Conservation (phyloP, 192 early-diverging fungal genomes). For the Phycomyces blakesleeanus region DNA sequence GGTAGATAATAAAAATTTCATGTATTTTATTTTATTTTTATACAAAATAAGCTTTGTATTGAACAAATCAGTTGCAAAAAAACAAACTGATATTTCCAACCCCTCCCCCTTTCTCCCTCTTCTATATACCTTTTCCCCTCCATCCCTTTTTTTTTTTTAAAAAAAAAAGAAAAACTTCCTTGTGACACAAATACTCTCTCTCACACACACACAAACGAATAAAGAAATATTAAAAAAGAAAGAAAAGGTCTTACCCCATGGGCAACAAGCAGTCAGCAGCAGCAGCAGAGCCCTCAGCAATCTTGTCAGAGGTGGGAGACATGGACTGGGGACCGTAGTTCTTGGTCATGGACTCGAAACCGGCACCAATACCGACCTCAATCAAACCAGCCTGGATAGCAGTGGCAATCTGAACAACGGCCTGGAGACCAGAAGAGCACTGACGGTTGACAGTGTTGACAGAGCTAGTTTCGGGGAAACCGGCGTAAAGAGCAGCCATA, state of each 20-base stretch:
- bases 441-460: slow-evolving; percentile 89
- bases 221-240: too few relatives aligned
- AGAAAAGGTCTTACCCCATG: slow-evolving; percentile 56
- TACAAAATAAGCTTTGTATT: too few relatives aligned
- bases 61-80: too few relatives aligned
- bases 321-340: slow-evolving; percentile 79
- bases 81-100: too few relatives aligned
- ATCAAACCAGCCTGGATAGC: slow-evolving; percentile 87
- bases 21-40: too few relatives aligned
- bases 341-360: slow-evolving; percentile 91
- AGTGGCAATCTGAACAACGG: slow-evolving; percentile 81
- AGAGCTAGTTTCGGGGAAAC: slow-evolving; percentile 80
- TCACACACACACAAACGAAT: too few relatives aligned
- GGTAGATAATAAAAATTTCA: too few relatives aligned
- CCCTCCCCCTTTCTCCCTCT: background rate
- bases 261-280: slow-evolving; percentile 84
- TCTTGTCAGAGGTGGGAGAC: slow-evolving; percentile 69
- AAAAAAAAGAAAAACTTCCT: too few relatives aligned
- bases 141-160: background rate
- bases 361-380: slow-evolving; percentile 90
- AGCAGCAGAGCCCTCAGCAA: slow-evolving; percentile 59
- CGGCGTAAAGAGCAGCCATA: slow-evolving; percentile 88
- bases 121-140: background rate
- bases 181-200: too few relatives aligned
- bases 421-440: slow-evolving; percentile 91